Conservation (phyloP, 495 filamentous ascomycete genomes). For the Astrocystis sublimbata region DNA sequence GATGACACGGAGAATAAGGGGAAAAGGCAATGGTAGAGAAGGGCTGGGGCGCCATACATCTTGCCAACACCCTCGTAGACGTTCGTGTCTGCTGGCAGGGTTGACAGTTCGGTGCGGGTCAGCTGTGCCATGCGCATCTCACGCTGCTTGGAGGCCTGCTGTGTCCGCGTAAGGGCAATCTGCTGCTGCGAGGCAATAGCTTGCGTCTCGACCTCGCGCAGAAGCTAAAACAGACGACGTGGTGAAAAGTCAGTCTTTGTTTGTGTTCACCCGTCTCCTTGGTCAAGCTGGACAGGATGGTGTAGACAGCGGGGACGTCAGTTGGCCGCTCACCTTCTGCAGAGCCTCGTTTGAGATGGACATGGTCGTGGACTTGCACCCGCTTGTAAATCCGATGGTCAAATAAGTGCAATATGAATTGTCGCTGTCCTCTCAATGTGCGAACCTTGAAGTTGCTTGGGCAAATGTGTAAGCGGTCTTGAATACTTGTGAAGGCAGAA, state of each 20-base stretch:
- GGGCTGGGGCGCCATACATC: slow-evolving; percentile 64
- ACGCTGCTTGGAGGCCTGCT: slow-evolving; percentile 82
- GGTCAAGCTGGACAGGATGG: background rate
- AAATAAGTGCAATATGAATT: background rate
- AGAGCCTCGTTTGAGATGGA: slow-evolving; percentile 95
- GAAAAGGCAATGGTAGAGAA: background rate
- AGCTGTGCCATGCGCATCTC: slow-evolving; percentile 88
- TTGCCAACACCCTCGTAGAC: slow-evolving; percentile 96
- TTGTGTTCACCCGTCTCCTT: background rate
- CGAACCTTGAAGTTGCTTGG: background rate
- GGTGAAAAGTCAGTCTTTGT: background rate
- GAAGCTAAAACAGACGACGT: slow-evolving; percentile 57
- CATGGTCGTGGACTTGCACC: slow-evolving; percentile 54
- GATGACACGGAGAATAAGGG: no score
- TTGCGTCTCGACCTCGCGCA: slow-evolving; percentile 91
- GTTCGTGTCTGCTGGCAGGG: slow-evolving; percentile 74
- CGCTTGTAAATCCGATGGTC: background rate
- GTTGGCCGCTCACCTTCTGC: slow-evolving; percentile 66
- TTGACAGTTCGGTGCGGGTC: slow-evolving; percentile 77
- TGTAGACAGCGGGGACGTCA: background rate
- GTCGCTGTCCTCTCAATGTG: background rate
- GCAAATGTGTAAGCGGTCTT: background rate
- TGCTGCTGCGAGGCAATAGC: slow-evolving; percentile 88
- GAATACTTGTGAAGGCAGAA: background rate
- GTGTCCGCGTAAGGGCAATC: slow-evolving; percentile 80